Evolutionary conservation across 1,139 yeast species (phyloP).

Genomic region (Suhomyces panamericanus): DNA sequence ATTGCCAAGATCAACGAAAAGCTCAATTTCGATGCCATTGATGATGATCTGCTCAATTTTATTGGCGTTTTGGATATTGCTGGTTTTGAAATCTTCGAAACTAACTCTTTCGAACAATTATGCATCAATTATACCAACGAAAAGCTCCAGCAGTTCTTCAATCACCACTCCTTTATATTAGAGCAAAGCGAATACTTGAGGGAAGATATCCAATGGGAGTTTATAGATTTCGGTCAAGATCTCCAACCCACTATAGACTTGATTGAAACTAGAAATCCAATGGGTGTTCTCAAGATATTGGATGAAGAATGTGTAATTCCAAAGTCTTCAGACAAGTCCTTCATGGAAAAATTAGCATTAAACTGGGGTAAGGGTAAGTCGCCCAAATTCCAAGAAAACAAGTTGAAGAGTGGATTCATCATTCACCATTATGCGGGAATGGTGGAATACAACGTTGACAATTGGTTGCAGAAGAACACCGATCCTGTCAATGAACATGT

Average conservation of each 20-base stretch:
- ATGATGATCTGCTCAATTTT: slow-evolving; percentile 45
- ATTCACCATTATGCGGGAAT: slow-evolving; percentile 93
- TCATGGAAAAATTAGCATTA: slow-evolving; percentile 73
- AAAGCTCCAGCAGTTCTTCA: slow-evolving; percentile 93
- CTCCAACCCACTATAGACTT: slow-evolving; percentile 92
- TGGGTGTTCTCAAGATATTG: slow-evolving; percentile 84
- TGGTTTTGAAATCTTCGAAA: slow-evolving; percentile 92
- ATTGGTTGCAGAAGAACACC: slow-evolving; percentile 93
- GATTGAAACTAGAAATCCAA: slow-evolving; percentile 73
- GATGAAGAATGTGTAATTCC: slow-evolving; percentile 98
- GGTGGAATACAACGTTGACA: slow-evolving; percentile 88
- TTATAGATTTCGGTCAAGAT: slow-evolving; percentile 95
- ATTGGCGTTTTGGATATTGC: slow-evolving; percentile 97
- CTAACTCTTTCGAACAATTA: slow-evolving; percentile 91
- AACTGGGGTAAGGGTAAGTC: slow-evolving; percentile 61
- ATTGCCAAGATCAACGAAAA: slow-evolving; percentile 77
- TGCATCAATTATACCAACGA: slow-evolving; percentile 97
- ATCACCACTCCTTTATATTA: slow-evolving; percentile 94
- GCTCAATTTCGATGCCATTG: slow-evolving; percentile 38
- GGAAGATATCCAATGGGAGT: slow-evolving; percentile 95
- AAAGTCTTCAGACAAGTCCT: slow-evolving; percentile 78
- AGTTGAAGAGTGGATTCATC: slow-evolving; percentile 68
- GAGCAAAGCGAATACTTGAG: slow-evolving; percentile 95
- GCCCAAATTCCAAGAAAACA: slow-evolving; percentile 68
- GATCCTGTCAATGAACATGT: slow-evolving; percentile 88